phyloP scores from a whole-genome alignment of 139 green algal genomes.

The Protoeuglena noctilucae region DNA sequence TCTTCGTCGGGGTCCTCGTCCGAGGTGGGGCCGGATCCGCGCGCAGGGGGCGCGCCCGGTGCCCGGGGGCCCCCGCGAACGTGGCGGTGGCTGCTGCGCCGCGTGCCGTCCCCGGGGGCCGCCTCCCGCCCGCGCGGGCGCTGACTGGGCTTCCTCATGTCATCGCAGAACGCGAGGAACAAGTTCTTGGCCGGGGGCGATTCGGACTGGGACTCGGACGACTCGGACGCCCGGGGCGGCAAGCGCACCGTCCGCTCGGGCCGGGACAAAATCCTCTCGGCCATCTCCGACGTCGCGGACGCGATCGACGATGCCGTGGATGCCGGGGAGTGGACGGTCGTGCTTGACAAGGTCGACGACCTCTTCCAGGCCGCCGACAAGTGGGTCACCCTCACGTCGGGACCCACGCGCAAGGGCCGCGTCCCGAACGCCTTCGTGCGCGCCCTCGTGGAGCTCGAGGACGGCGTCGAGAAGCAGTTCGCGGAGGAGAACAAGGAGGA shows the following conservation, averaged over 20 bases:
- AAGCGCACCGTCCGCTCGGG: background rate
- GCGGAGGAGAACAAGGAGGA: background rate
- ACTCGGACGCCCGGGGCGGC: background rate
- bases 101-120: background rate
- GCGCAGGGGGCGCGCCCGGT: too few relatives aligned
- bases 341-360: background rate
- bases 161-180: too few relatives aligned
- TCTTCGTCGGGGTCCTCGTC: background rate
- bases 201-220: background rate
- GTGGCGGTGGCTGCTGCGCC: too few relatives aligned
- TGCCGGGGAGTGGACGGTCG: background rate
- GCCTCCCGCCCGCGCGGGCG: too few relatives aligned
- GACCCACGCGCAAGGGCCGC: slow-evolving; percentile 1
- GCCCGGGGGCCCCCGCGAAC: too few relatives aligned
- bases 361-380: background rate
- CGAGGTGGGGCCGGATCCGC: too few relatives aligned
- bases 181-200: background rate
- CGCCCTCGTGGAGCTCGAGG: slow-evolving; percentile 80
- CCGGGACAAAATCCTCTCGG: background rate
- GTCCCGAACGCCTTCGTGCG: slow-evolving; percentile 55
- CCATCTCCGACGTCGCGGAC: background rate
- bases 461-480: slow-evolving; percentile 16
- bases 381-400: too few relatives aligned
- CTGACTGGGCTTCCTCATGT: too few relatives aligned
- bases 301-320: background rate